Base-by-base conservation (phyloP, 352 stramenopile genomes). In the Lagenidium giganteum region DNA sequence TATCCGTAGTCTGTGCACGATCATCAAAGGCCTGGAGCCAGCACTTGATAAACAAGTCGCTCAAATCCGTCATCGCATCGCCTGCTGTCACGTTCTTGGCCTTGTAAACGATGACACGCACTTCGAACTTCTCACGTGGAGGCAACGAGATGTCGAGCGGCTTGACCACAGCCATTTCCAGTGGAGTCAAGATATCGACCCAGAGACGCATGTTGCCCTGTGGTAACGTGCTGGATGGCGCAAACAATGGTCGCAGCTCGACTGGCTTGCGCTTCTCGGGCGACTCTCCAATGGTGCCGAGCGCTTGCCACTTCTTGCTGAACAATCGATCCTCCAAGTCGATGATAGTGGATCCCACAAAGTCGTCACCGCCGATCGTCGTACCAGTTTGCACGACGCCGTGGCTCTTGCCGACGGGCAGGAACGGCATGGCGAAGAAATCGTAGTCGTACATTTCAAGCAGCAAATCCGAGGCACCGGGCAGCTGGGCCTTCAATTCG, bases 251-350 rank as follows among this genome's bases (percentile, higher is more conserved):
- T 20, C 76, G 76, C 23, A 83, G 48, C 40, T 90, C 77, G 18
- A 90, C 40, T 2, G 73, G 71, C 45, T 88, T 86, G 21, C 64
- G 65, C 29, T 66, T 62, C 20, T 81, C 70, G 44, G 64, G 54
- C 9, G 22, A 22, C 18, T 77, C 57, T 13, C 34, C 33, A 2
- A 47, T 58, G 3, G 58, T 21, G 9, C 84, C 83, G 5, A 95
- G 58, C 37, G 74, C 52, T 51, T 95, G 83, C 86, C 86, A 95
- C 35, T 77, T 81, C 14, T 56, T 40, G 45, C 90, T 80, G 65
- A 97, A 97, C 87, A 82, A 96, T 7, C 91, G 76, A 41, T 97
- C 89, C 57, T 97, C 91, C 1, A 97, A 61, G 47, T 97, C 91
- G 28, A 97, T 95, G 2, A 81, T 56, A n/a, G 89, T 97, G 11